Conservation (phyloP, 495 filamentous ascomycete genomes). For the Annulohypoxylon bovei region DNA sequence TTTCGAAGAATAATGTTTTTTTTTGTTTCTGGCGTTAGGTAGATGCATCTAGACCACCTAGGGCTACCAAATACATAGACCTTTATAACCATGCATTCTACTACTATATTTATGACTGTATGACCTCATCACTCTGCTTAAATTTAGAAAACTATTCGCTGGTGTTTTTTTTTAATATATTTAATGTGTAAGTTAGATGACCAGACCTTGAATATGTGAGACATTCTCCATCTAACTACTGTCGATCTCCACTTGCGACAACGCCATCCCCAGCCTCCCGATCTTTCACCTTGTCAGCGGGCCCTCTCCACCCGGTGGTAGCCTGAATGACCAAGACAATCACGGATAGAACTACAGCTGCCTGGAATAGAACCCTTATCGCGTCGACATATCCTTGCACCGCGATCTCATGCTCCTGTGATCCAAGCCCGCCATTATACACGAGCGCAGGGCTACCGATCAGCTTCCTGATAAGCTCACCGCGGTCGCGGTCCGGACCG, state of each 20-base stretch:
- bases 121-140: no score
- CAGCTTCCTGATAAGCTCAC: constrained; percentile 68
- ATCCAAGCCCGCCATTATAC: constrained; percentile 54
- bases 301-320: constrained; percentile 70
- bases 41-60: no score
- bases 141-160: no score
- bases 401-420: constrained; percentile 67
- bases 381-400: constrained; percentile 69
- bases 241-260: neutral
- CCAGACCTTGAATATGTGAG: neutral
- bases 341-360: constrained; percentile 64
- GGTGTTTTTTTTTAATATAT: neutral
- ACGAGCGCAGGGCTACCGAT: constrained; percentile 76
- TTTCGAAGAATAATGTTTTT: neutral
- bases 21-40: neutral
- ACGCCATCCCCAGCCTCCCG: constrained; percentile 5
- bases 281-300: constrained; percentile 40
- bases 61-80: neutral
- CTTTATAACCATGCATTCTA: neutral
- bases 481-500: constrained; percentile 48
- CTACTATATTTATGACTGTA: neutral
- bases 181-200: neutral
- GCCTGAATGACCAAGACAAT: constrained; percentile 69
- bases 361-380: constrained; percentile 66
- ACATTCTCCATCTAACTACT: neutral